Evolutionary conservation across 2,329 filamentous ascomycete genomes (phyloP).

Genomic region (Xenosphaeropsis pyriputrescens): DNA sequence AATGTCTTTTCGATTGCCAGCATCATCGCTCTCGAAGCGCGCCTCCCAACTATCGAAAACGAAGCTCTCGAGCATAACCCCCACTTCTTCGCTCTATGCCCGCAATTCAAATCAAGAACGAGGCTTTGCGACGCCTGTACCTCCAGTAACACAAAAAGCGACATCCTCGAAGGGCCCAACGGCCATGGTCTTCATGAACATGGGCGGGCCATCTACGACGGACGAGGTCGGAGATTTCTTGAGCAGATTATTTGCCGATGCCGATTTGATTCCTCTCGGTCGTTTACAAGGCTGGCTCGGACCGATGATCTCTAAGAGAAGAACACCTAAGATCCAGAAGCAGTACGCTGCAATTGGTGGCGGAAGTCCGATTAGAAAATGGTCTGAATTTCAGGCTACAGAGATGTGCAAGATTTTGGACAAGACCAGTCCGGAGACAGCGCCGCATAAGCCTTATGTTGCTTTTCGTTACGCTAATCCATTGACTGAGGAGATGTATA

Average conservation of each 20-base stretch:
- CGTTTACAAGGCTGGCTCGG: slow-evolving; percentile 83
- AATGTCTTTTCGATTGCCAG: slow-evolving; percentile 26
- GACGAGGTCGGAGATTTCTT: slow-evolving; percentile 83
- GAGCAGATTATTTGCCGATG: slow-evolving; percentile 85
- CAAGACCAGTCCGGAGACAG: slow-evolving; percentile 78
- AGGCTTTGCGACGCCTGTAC: slow-evolving; percentile 45
- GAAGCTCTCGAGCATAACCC: slow-evolving; percentile 14
- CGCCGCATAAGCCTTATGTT: slow-evolving; percentile 93
- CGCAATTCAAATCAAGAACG: slow-evolving; percentile 20
- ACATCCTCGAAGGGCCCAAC: slow-evolving; percentile 66
- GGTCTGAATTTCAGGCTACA: slow-evolving; percentile 85
- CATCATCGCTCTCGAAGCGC: slow-evolving; percentile 14
- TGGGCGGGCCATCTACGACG: slow-evolving; percentile 86
- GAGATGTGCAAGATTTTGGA: slow-evolving; percentile 98
- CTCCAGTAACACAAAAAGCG: slow-evolving; percentile 68
- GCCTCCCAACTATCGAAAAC: slow-evolving; percentile 12
- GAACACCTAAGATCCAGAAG: slow-evolving; percentile 92
- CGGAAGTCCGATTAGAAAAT: slow-evolving; percentile 94
- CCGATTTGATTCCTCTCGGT: slow-evolving; percentile 88
- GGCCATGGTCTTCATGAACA: slow-evolving; percentile 98
- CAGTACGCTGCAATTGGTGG: slow-evolving; percentile 93
- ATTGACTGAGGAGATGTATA: slow-evolving; percentile 88
- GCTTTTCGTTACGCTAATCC: slow-evolving; percentile 93
- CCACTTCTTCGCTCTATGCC: slow-evolving; percentile 8
- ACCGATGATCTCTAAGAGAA: slow-evolving; percentile 67